Evolutionary conservation across 2,329 filamentous ascomycete genomes (phyloP), one percentile per base, ranked within the genome.

Genomic region (Neofusicoccum kwambonambiense): DNA sequence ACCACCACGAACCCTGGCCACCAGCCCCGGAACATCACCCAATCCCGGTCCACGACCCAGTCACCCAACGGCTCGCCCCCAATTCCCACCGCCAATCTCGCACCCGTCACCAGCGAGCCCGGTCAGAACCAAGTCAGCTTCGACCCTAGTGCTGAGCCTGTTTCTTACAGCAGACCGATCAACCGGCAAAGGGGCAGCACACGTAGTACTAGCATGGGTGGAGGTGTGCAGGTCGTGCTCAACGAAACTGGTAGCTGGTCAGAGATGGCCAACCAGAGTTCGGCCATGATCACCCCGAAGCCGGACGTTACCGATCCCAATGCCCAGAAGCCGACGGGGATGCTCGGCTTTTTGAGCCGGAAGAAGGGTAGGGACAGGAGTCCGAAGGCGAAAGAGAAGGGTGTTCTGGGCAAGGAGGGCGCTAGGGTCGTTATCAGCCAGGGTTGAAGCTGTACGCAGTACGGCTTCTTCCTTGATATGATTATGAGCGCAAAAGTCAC

Each of bases 401-500:
- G 95, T 65, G 93, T 99, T 7, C 75, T 99, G 65, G 95, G 95
- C 65, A 98, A 98, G 75, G 93, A 98, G 76, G 95, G 95, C 15
- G 93, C 95, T 11, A 85, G 95, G 69, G 81, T 83, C 58, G 77
- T 83, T 61, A 80, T 83, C 70, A 78, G 77, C 69, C 78, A 78
- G 64, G 77, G 76, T 15, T 78, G 70, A 77, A 63, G 17, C 17
- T 41, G 42, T 35, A 19, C 57, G 8, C 11, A 13, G 15, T 37
- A 52, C 35, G 51, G 19, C 22, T 57, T 31, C 19, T 11, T 27
- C 34, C 44, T 62, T 49, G 58, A 62, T 51, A 37, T 62, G 34
- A 50, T 31, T 17, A 62, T 39, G 56, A 60, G 15, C 15, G 22
- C 56, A 60, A 42, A 60, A 42, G 41, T 60, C 41, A 37, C 11